A percentile compares a stretch with the other conserved stretches of the same genome.
phyloP scores from a whole-genome alignment of 2,329 filamentous ascomycete genomes.

The Endoconidiophora polonica region DNA sequence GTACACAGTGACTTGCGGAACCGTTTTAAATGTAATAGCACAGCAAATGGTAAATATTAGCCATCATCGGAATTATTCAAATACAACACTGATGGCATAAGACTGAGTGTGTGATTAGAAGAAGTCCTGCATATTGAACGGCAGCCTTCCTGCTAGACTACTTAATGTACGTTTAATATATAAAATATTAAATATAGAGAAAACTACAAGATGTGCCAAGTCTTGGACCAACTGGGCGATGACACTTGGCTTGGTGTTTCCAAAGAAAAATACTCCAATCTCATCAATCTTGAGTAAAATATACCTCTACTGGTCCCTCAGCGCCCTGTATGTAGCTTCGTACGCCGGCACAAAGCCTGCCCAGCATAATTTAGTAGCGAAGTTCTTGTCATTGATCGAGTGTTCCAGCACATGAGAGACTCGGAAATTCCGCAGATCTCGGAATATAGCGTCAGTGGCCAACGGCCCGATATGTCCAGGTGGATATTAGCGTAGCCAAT shows the following conservation, averaged over 20 bases:
- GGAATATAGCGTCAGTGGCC: conserved; percentile 26
- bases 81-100: no score
- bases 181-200: no score
- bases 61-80: no score
- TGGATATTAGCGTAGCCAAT: conserved; percentile 29
- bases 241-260: conserved; percentile 16
- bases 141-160: no score
- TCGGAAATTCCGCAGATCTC: conserved; percentile 29
- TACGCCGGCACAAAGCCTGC: conserved; percentile 27
- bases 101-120: no score
- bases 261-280: conserved; percentile 18
- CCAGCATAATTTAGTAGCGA: conserved; percentile 25
- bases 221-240: conserved; percentile 20
- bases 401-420: conserved; percentile 22
- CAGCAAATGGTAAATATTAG: no score
- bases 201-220: conserved; percentile 12
- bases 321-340: conserved; percentile 22
- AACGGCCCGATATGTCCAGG: conserved; percentile 25
- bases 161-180: no score
- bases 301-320: conserved; percentile 19
- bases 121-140: no score
- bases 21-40: no score
- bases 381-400: conserved; percentile 21
- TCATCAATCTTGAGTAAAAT: conserved; percentile 18
- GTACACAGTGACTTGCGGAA: no score